These are phyloP conservation scores for Lactarius tabidus DNA, from an alignment of 768 basidiomycete species.

Conservation along the genomic window DNA sequence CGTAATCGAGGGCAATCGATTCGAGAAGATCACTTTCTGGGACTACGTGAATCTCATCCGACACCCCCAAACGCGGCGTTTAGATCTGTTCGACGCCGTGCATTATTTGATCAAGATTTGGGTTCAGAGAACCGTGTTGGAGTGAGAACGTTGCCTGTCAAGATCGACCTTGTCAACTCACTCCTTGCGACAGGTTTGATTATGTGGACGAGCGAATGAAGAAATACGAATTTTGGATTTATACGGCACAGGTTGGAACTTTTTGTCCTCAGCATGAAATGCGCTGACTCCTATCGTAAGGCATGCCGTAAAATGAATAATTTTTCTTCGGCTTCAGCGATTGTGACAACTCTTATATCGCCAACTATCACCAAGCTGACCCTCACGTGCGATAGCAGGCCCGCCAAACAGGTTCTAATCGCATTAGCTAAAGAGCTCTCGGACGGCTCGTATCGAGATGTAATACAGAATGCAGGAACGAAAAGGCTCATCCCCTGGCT, in stretches of 20 bases:
- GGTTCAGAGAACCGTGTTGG: constrained; percentile 7
- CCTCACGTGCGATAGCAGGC: constrained; percentile 16
- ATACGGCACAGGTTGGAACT: constrained; percentile 12
- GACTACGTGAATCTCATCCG: constrained; percentile 18
- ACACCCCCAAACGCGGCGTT: not conserved
- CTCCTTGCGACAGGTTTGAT: not conserved
- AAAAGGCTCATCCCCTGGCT: constrained; percentile 12
- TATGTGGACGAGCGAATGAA: constrained; percentile 3
- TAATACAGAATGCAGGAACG: not conserved
- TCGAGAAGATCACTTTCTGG: constrained; percentile 17
- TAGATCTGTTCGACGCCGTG: constrained; percentile 10
- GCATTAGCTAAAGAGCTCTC: not conserved
- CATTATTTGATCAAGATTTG: constrained; percentile 10
- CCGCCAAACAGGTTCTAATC: not conserved
- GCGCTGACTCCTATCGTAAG: constrained; percentile 1
- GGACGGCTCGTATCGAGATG: not conserved
- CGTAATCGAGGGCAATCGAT: constrained; percentile 14
- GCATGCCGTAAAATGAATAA: constrained; percentile 11
- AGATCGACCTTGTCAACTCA: not conserved
- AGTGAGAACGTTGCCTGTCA: not conserved
- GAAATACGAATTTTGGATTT: constrained; percentile 12
- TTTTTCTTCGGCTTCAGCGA: constrained; percentile 14
- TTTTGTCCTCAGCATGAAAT: not conserved
- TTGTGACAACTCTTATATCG: constrained; percentile 10
- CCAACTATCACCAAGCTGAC: not conserved